Percentiles rank a stretch among this genome's conserved stretches.
phyloP scores from a whole-genome alignment of 2,329 filamentous ascomycete genomes.

The Fusarium agapanthi region DNA sequence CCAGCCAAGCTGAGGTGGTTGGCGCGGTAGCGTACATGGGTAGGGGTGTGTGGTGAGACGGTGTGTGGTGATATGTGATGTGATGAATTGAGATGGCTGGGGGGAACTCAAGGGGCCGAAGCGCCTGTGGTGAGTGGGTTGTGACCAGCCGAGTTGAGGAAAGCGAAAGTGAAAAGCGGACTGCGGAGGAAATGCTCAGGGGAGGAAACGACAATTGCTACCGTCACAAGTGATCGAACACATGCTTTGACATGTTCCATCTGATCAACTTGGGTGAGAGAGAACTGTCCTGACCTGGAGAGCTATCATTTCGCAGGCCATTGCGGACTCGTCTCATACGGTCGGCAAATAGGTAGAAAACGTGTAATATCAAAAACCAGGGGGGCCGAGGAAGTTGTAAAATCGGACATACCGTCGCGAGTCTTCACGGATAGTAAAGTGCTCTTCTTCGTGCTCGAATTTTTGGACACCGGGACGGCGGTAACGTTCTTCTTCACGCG shows the following conservation, averaged over 20 bases:
- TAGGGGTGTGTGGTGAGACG: constrained; percentile 29
- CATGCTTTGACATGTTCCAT: constrained; percentile 8
- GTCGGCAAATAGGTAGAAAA: neutral
- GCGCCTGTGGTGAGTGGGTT: constrained; percentile 38
- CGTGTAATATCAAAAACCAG: neutral
- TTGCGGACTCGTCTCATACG: neutral
- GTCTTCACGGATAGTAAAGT: constrained; percentile 56
- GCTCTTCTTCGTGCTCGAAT: constrained; percentile 40
- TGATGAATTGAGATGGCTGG: constrained; percentile 35
- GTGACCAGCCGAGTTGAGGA: constrained; percentile 23
- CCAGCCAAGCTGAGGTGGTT: constrained; percentile 36
- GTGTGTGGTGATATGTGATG: constrained; percentile 29
- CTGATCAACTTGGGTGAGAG: constrained; percentile 15
- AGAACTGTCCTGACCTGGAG: neutral
- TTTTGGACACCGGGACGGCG: constrained; percentile 72
- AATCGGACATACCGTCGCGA: constrained; percentile 57
- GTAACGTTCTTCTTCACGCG: constrained; percentile 80
- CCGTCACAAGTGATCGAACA: constrained; percentile 2
- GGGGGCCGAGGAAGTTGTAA: constrained; percentile 12
- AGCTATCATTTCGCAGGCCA: neutral
- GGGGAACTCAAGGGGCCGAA: constrained; percentile 24
- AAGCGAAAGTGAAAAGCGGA: constrained; percentile 12
- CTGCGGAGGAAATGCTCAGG: constrained; percentile 19
- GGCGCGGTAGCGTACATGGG: constrained; percentile 24
- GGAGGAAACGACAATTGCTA: constrained; percentile 17